Evolutionary conservation across 306 rosid species (phyloP).

Genomic region (Neltuma alba): DNA sequence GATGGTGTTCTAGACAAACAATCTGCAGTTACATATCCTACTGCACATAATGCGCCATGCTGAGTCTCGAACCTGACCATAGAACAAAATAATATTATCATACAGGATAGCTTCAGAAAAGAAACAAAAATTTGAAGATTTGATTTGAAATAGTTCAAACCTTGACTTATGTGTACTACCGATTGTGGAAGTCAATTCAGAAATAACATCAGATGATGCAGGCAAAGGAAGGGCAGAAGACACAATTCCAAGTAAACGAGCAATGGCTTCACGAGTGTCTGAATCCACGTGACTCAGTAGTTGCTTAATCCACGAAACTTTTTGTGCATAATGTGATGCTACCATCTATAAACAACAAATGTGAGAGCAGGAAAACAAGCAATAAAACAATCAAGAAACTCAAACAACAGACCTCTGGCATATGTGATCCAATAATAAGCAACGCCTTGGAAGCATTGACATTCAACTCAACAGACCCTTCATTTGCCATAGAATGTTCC

Average conservation of each 20-base stretch:
- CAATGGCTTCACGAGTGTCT: slow-evolving; percentile 92
- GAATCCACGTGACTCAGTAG: slow-evolving; percentile 79
- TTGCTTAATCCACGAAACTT: slow-evolving; percentile 82
- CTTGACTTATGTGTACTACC: slow-evolving; percentile 62
- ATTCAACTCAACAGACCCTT: slow-evolving; percentile 91
- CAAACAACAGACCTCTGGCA: slow-evolving; percentile 69
- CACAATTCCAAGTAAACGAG: slow-evolving; percentile 91
- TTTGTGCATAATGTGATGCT: slow-evolving; percentile 66
- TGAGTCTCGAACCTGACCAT: slow-evolving; percentile 81
- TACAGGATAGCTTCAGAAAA: neutral
- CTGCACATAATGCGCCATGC: slow-evolving; percentile 87
- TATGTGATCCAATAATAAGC: slow-evolving; percentile 72
- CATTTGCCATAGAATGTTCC: slow-evolving; percentile 89
- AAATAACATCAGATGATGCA: slow-evolving; percentile 54
- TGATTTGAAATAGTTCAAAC: slow-evolving; percentile 54
- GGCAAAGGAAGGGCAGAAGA: slow-evolving; percentile 71
- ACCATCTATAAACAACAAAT: slow-evolving; percentile 62
- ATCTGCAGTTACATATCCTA: slow-evolving; percentile 88
- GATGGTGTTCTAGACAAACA: slow-evolving; percentile 63
- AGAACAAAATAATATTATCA: slow-evolving; percentile 37
- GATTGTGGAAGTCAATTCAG: slow-evolving; percentile 66
- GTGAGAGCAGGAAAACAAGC: slow-evolving; percentile 36
- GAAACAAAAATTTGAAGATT: neutral
- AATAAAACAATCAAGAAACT: slow-evolving; percentile 38
- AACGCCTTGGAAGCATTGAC: slow-evolving; percentile 81